Conservation (phyloP, 169 alveolate species). For the Cryptosporidium ryanae region DNA sequence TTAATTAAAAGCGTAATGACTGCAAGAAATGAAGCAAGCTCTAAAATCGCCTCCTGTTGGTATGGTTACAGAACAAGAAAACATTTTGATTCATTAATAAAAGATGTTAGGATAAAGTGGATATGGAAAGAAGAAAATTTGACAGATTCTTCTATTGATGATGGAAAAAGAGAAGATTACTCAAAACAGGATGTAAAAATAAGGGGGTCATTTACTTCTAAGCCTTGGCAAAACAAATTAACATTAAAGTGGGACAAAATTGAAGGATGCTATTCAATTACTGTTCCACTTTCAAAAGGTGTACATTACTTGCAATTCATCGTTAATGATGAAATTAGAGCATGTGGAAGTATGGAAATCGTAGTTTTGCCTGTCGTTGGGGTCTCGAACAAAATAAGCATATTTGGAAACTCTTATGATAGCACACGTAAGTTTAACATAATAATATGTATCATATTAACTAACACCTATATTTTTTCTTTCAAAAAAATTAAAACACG, state of each 20-base stretch:
- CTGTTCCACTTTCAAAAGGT: conserved; percentile 28
- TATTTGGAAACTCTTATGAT: conserved; percentile 28
- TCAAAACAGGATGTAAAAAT: conserved; percentile 14
- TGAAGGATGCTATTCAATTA: conserved; percentile 10
- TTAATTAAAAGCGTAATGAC: conserved; percentile 43
- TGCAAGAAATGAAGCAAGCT: conserved; percentile 60
- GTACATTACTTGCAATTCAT: conserved; percentile 59
- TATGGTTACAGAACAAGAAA: conserved; percentile 64
- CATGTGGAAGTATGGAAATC: conserved; percentile 73
- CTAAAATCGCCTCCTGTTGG: conserved; percentile 59
- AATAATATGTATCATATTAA: too few relatives aligned
- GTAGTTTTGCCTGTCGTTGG: conserved; percentile 64
- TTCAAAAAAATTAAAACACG: too few relatives aligned
- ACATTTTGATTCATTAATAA: conserved; percentile 19
- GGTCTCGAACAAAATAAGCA: conserved; percentile 41
- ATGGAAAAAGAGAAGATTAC: neutral
- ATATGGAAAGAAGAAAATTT: conserved; percentile 23
- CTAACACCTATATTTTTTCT: too few relatives aligned
- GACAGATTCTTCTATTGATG: neutral
- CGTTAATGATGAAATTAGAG: conserved; percentile 47
- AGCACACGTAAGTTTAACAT: conserved; percentile 65
- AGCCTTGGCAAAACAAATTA: conserved; percentile 62
- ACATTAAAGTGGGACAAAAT: conserved; percentile 17
- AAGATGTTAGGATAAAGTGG: conserved; percentile 44
- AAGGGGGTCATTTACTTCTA: conserved; percentile 65